These are phyloP conservation scores for Omphalotus olearius DNA, from an alignment of 1,284 basidiomycete species.

Conservation along the genomic window DNA sequence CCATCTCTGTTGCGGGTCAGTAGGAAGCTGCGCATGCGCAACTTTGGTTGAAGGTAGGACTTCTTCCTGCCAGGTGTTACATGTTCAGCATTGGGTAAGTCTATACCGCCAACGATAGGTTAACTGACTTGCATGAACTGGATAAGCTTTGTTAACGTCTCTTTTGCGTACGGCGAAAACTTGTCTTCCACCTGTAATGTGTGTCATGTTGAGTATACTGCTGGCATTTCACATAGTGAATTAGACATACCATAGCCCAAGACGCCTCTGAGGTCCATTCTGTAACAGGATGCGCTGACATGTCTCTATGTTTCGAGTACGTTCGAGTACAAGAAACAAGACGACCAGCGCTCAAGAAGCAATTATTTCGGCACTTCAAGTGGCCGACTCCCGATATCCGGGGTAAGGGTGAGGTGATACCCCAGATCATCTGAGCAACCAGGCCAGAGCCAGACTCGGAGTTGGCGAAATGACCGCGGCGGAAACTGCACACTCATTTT, in stretches of 20 bases:
- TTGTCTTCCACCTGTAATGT: slow-evolving; percentile 77
- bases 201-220: not conserved
- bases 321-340: too few species aligned
- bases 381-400: too few species aligned
- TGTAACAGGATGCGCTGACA: slow-evolving; percentile 53
- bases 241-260: slow-evolving; percentile 67
- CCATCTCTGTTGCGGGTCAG: slow-evolving; percentile 79
- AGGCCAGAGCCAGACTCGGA: too few species aligned
- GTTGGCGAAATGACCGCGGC: too few species aligned
- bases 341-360: too few species aligned
- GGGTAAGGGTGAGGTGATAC: too few species aligned
- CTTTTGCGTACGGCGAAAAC: slow-evolving; percentile 86
- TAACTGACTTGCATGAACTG: slow-evolving; percentile 77
- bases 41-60: slow-evolving; percentile 77
- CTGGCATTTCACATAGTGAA: not conserved
- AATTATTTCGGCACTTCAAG: too few species aligned
- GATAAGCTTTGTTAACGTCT: slow-evolving; percentile 81
- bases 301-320: too few species aligned
- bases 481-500: too few species aligned
- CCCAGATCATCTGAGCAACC: too few species aligned
- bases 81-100: slow-evolving; percentile 8
- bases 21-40: slow-evolving; percentile 81
- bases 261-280: slow-evolving; percentile 75
- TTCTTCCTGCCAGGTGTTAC: slow-evolving; percentile 64
- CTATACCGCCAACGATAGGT: not conserved